Evolutionary conservation across 2,329 filamentous ascomycete genomes (phyloP).

Genomic region (Byssoonygena ceratinophila): DNA sequence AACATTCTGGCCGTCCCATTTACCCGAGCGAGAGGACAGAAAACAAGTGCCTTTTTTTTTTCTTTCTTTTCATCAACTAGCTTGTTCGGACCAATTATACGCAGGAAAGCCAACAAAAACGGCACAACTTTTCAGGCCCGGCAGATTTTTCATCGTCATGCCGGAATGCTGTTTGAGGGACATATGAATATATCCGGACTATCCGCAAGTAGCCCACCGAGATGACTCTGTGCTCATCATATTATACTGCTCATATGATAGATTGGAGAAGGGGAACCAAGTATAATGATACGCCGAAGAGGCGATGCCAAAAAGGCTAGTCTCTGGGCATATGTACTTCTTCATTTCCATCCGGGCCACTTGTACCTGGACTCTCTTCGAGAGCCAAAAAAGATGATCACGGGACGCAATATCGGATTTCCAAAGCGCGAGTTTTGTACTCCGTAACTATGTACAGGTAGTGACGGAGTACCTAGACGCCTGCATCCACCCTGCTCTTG

Average conservation of each 20-base stretch:
- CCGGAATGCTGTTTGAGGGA: too few relatives aligned
- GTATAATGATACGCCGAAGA: neutral
- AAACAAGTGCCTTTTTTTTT: neutral
- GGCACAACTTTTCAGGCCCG: neutral
- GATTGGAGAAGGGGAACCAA: neutral
- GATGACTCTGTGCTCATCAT: neutral
- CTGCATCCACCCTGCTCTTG: neutral
- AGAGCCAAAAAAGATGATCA: neutral
- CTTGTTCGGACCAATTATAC: neutral
- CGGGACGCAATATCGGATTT: neutral
- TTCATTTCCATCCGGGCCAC: slow-evolving; percentile 7
- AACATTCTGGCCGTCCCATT: neutral
- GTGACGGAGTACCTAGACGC: neutral
- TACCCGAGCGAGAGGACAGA: neutral
- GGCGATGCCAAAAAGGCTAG: neutral
- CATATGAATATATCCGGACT: too few relatives aligned
- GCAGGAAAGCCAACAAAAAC: neutral
- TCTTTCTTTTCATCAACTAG: too few relatives aligned
- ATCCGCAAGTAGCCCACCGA: neutral
- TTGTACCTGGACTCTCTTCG: neutral
- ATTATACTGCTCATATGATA: neutral
- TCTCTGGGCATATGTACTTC: too few relatives aligned
- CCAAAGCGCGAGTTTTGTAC: too few relatives aligned
- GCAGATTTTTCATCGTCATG: neutral
- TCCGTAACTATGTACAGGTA: neutral